Evolutionary conservation across 2,329 filamentous ascomycete species (phyloP), one percentile per base, ranked within the genome.

Genomic region (Tolypocladium sp.): DNA sequence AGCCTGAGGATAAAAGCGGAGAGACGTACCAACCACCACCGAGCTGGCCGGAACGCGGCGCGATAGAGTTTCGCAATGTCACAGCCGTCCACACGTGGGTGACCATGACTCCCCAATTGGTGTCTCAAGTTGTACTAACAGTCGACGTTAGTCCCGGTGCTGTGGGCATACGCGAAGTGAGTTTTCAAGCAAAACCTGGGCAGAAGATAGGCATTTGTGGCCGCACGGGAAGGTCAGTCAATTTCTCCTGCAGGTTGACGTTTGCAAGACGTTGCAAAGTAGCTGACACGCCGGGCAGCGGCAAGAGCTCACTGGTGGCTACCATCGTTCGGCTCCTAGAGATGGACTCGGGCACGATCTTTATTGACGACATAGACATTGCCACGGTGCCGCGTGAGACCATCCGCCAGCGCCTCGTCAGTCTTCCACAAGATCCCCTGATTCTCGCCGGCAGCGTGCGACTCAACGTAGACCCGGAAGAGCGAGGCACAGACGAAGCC

Each of bases 161-260:
- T 30, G 53, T 55, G 12, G 60, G 46, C 17, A 52, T 61, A 9
- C 42, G 56, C 15, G 41, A 56, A 20, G 38, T 59, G 22, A 58
- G 12, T 58, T 65, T 60, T 55, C 59, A 10, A 20, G 59, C 59
- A 7, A 22, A 52, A 20, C 30, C 54, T 40, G 57, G 55, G 25
- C 58, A 60, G 55, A 73, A 72, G 57, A 62, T 74, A 15, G 73
- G 67, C 17, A 64, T 76, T n/a, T 71, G 71, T 42, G 73, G 73
- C 6, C 65, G 73, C 3, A 73, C 72, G 1, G 72, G 70, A 22
- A 70, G 68, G 66, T 60, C 25, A 57, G 58, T 57, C 20, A 56
- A 22, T n/a, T 22, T 17, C 22, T 7, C 9, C 9, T 35, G 33
- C 33, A 35, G 33, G 33, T 35, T 35, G 33, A 5, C 33, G 33